A percentile compares a stretch with the other conserved stretches of the same genome.
Evolutionary conservation across 441 rosid species (phyloP).

Genomic region (Erysimum cheiri): DNA sequence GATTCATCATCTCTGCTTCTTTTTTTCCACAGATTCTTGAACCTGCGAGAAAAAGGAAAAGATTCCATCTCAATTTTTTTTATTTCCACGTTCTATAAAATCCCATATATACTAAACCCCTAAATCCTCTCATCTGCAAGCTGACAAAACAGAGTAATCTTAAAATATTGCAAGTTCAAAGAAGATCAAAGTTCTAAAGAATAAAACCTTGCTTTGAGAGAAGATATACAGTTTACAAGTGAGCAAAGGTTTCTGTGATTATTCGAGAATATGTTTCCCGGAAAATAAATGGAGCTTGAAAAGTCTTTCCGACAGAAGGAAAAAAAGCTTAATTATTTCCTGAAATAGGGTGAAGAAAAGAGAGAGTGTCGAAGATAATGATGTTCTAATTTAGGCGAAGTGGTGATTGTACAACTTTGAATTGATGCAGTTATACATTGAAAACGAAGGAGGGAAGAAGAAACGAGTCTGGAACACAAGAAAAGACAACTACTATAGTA

Average conservation of each 20-base stretch:
- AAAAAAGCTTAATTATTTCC: not conserved
- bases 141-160: not conserved
- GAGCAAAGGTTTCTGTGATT: not conserved
- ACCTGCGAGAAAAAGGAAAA: constrained; percentile 12
- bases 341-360: constrained; percentile 25
- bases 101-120: not conserved
- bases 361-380: constrained; percentile 21
- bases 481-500: too few species aligned
- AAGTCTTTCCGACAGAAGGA: not conserved
- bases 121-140: not conserved
- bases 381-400: constrained; percentile 28
- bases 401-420: constrained; percentile 31
- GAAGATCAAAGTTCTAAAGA: not conserved
- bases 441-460: constrained; percentile 13
- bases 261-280: not conserved
- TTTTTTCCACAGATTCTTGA: constrained; percentile 27
- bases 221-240: not conserved
- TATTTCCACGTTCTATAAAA: not conserved
- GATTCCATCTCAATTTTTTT: not conserved
- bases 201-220: constrained; percentile 10
- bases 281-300: not conserved
- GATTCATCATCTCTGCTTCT: constrained; percentile 36
- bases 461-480: not conserved
- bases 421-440: constrained; percentile 11
- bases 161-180: not conserved